Percentiles rank a stretch among this genome's conserved stretches.
Evolutionary conservation across 139 green algal species (phyloP).

Genomic region (Tetradesmus lagerheimii): DNA sequence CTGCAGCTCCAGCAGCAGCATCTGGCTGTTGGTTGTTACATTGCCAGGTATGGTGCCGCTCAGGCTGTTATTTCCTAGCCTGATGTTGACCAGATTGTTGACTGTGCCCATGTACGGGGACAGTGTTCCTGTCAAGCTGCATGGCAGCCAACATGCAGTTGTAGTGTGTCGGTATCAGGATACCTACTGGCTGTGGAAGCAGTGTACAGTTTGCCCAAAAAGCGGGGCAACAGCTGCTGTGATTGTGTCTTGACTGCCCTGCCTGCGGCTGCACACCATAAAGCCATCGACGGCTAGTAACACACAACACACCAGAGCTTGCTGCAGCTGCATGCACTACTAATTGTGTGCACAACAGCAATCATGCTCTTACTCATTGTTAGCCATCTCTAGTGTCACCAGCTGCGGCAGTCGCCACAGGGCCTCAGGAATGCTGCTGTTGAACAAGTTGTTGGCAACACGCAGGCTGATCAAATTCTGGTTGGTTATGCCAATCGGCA

Average conservation of each 20-base stretch:
- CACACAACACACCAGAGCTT: too few species aligned
- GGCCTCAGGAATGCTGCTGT: not conserved
- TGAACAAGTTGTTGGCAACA: slow-evolving; percentile 6
- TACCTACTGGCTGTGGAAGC: not conserved
- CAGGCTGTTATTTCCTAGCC: slow-evolving; percentile 9
- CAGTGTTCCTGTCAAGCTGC: not conserved
- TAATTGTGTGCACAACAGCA: not conserved
- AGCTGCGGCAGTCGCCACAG: slow-evolving; percentile 11
- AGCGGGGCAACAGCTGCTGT: too few species aligned
- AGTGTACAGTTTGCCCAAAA: too few species aligned
- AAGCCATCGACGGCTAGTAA: too few species aligned
- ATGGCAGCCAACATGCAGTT: not conserved
- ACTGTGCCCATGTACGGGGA: not conserved
- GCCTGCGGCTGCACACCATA: not conserved
- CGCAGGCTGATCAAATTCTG: not conserved
- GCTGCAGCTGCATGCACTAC: too few species aligned
- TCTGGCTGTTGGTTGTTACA: slow-evolving; percentile 1
- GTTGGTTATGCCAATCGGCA: not conserved
- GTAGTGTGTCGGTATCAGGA: not conserved
- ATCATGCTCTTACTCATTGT: slow-evolving; percentile 33
- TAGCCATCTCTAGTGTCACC: not conserved
- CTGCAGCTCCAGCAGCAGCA: slow-evolving; percentile 1
- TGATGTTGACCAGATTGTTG: slow-evolving; percentile 13
- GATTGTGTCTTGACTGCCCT: too few species aligned
- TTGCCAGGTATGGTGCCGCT: not conserved